These are phyloP conservation scores for Myriosclerotinia curreyana DNA, from an alignment of 2,329 filamentous ascomycete species.

Conservation along the genomic window DNA sequence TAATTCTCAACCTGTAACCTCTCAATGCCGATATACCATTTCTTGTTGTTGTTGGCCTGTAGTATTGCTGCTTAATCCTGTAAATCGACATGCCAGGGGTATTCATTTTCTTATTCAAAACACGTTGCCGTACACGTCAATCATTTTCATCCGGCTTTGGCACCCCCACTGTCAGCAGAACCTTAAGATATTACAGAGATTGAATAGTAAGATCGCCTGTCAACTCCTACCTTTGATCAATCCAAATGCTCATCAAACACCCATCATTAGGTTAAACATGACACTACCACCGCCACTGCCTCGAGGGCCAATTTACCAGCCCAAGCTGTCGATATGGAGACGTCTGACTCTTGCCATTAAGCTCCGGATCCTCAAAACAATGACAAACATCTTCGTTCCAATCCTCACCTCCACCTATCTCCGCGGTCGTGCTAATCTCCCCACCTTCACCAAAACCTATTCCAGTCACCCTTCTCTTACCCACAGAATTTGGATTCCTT, in stretches of 20 bases:
- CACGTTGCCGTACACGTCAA: background rate
- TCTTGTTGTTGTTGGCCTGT: background rate
- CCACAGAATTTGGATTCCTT: constrained; percentile 19
- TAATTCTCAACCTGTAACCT: background rate
- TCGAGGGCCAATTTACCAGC: constrained; percentile 7
- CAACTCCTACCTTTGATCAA: background rate
- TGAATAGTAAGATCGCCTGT: too few relatives aligned
- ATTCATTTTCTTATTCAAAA: background rate
- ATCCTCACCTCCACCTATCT: background rate
- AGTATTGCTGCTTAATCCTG: background rate
- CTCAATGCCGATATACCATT: background rate
- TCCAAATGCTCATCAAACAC: background rate
- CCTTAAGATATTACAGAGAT: background rate
- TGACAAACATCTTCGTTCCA: background rate
- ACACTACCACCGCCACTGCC: background rate
- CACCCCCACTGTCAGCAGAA: background rate
- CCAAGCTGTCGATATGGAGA: background rate
- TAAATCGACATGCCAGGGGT: background rate
- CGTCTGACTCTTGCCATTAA: background rate
- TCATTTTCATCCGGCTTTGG: background rate
- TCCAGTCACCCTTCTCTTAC: constrained; percentile 16
- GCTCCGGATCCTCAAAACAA: background rate
- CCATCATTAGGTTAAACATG: background rate
- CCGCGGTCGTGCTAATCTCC: background rate
- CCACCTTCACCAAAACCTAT: constrained; percentile 21